A percentile compares a stretch with the other conserved stretches of the same genome.
Evolutionary conservation across 225 moss, liverwort and hornwort species (phyloP).

Genomic region (Climacium dendroides): DNA sequence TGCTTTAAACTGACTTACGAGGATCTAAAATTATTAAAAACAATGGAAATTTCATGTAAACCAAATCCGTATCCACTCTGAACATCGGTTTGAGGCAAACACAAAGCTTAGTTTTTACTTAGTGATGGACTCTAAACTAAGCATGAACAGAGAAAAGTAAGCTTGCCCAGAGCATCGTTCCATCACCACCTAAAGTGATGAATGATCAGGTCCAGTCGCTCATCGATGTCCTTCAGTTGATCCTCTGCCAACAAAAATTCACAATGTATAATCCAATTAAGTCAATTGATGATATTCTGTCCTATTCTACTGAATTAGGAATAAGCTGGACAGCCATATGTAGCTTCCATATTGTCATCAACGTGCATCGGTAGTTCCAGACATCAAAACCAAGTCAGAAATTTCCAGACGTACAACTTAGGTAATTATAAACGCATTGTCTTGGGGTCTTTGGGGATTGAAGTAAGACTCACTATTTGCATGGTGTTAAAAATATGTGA

Average conservation of each 20-base stretch:
- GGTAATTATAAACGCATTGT: not conserved
- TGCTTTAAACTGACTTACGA: too few relatives aligned
- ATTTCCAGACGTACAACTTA: not conserved
- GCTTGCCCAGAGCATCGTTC: constrained; percentile 85
- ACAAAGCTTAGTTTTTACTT: not conserved
- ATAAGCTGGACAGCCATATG: not conserved
- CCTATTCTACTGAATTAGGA: not conserved
- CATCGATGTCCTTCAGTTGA: constrained; percentile 31
- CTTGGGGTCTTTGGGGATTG: not conserved
- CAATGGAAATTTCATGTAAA: not conserved
- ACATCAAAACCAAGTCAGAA: not conserved
- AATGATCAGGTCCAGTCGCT: constrained; percentile 68
- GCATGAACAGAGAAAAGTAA: not conserved
- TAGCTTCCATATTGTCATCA: not conserved
- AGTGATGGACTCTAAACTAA: not conserved
- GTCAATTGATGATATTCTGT: not conserved
- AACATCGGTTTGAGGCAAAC: not conserved
- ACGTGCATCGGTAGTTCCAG: not conserved
- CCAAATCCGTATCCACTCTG: not conserved
- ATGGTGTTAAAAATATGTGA: not conserved
- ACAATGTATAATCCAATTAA: not conserved
- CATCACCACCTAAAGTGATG: constrained; percentile 93
- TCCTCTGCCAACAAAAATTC: constrained; percentile 31
- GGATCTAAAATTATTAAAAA: not conserved
- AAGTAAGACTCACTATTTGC: not conserved